These are phyloP conservation scores for Leucocoprinus leucothites DNA, from an alignment of 768 basidiomycete genomes.

Conservation along the genomic window DNA sequence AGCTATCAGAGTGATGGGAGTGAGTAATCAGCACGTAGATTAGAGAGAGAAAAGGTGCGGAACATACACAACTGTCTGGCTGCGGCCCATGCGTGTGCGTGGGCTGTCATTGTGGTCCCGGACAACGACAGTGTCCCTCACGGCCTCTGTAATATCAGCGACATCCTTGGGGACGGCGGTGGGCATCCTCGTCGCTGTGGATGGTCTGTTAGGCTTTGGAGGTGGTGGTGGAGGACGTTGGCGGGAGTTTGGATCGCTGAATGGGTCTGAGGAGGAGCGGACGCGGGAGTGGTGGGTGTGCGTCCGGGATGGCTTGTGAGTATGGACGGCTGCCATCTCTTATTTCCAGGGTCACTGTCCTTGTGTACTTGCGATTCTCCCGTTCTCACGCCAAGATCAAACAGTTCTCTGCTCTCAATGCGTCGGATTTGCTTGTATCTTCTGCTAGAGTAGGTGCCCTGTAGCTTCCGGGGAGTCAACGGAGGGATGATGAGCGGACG, in stretches of 20 bases:
- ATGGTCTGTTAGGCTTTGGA: conserved; percentile 23
- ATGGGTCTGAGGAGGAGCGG: conserved; percentile 53
- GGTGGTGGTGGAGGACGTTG: conserved; percentile 33
- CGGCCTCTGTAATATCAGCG: conserved; percentile 54
- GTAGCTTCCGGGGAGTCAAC: too few relatives aligned
- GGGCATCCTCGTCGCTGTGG: conserved; percentile 8
- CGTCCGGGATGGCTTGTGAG: conserved; percentile 17
- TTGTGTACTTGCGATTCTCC: conserved; percentile 14
- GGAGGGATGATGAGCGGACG: background rate
- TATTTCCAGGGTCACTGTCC: background rate
- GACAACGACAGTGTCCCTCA: conserved; percentile 66
- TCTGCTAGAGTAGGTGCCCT: too few relatives aligned
- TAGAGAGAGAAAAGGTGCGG: conserved; percentile 8
- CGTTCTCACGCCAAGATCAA: conserved; percentile 30
- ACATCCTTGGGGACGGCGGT: conserved; percentile 15
- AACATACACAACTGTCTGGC: conserved; percentile 52
- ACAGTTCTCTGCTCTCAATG: too few relatives aligned
- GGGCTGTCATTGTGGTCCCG: conserved; percentile 35
- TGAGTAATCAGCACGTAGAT: conserved; percentile 17
- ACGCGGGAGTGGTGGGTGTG: conserved; percentile 30
- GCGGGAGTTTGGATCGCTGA: conserved; percentile 34
- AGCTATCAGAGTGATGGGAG: conserved; percentile 18
- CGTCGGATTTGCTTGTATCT: too few relatives aligned
- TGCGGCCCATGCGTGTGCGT: conserved; percentile 53
- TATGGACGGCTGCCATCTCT: conserved; percentile 31